Evolutionary conservation across 192 early-diverging fungal species (phyloP).

Genomic region (Podochytrium sp.): DNA sequence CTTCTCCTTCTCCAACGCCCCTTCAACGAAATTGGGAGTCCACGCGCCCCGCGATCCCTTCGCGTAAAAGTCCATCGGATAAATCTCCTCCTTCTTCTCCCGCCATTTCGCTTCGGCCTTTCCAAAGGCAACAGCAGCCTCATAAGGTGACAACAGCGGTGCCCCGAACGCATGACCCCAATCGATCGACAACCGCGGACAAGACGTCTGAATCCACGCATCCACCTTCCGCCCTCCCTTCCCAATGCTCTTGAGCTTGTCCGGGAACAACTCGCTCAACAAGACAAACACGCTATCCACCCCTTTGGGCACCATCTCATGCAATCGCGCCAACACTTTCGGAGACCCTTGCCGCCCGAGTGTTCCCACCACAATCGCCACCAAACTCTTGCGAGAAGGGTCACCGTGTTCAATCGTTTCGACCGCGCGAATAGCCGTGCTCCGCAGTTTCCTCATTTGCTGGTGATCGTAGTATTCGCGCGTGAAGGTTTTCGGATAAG

Average conservation of each 20-base stretch:
- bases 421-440: constrained; percentile 72
- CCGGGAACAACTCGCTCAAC: constrained; percentile 93
- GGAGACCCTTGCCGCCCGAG: constrained; percentile 95
- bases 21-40: constrained; percentile 83
- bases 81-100: constrained; percentile 43
- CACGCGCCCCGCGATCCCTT: constrained; percentile 87
- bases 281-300: constrained; percentile 60
- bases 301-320: neutral
- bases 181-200: constrained; percentile 96
- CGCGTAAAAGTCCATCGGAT: constrained; percentile 99
- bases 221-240: constrained; percentile 50
- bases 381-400: constrained; percentile 50
- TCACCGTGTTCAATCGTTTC: constrained; percentile 55
- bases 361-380: constrained; percentile 93
- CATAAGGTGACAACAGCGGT: constrained; percentile 93
- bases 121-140: constrained; percentile 86
- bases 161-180: constrained; percentile 97
- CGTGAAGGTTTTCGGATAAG: constrained; percentile 90
- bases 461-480: constrained; percentile 91
- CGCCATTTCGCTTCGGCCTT: constrained; percentile 73
- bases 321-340: constrained; percentile 58
- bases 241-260: constrained; percentile 86
- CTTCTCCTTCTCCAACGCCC: constrained; percentile 3
- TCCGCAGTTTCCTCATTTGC: constrained; percentile 87
- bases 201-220: constrained; percentile 93